These are phyloP conservation scores for Leccinum subtestaceum DNA, from an alignment of 768 basidiomycete species.

Conservation along the genomic window DNA sequence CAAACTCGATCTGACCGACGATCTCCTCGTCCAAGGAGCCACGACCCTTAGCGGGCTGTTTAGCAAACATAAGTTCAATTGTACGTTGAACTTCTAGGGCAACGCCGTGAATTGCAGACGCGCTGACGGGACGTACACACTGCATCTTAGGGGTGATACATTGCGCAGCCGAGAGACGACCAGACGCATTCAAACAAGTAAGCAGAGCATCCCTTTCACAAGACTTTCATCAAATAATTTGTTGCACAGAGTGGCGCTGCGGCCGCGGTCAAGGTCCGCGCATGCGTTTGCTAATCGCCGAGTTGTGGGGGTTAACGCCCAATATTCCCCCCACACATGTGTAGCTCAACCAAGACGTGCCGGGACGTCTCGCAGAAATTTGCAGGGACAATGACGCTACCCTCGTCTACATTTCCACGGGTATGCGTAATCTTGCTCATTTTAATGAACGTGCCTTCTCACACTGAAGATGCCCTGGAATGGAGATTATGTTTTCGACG, in stretches of 20 bases:
- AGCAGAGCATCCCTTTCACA: constrained; percentile 12
- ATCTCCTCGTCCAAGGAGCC: constrained; percentile 33
- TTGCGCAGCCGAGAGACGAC: constrained; percentile 91
- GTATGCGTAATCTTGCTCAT: constrained; percentile 30
- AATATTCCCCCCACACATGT: neutral
- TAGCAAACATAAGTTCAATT: constrained; percentile 58
- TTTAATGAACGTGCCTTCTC: constrained; percentile 1
- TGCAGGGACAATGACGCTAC: constrained; percentile 59
- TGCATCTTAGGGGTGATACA: constrained; percentile 74
- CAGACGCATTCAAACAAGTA: constrained; percentile 91
- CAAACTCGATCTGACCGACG: constrained; percentile 69
- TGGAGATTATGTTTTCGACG: constrained; percentile 94
- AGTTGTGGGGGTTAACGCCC: neutral
- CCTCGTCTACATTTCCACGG: constrained; percentile 91
- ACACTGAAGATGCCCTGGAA: constrained; percentile 5
- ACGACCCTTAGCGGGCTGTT: constrained; percentile 50
- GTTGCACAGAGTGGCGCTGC: constrained; percentile 52
- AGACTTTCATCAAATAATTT: neutral
- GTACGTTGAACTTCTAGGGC: constrained; percentile 43
- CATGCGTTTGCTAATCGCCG: neutral
- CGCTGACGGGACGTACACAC: constrained; percentile 3
- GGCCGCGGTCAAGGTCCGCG: constrained; percentile 56
- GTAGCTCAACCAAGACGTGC: constrained; percentile 80
- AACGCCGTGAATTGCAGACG: neutral
- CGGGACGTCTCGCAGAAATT: constrained; percentile 66